Evolutionary conservation across 768 basidiomycete genomes (phyloP), one percentile per base, ranked within the genome.

Genomic region (Mycena albidolilacea): DNA sequence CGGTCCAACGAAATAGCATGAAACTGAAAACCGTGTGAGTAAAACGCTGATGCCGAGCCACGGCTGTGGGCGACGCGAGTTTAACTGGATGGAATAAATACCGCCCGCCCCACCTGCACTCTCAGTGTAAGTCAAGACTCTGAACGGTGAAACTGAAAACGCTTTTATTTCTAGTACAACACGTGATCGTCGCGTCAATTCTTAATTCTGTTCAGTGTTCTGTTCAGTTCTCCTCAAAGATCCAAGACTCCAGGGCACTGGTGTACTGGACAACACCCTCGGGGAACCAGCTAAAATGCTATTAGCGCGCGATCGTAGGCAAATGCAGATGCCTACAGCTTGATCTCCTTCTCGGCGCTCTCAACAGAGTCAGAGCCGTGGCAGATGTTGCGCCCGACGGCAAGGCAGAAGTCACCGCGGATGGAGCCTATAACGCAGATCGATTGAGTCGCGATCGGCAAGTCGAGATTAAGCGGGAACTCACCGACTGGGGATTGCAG

Each of bases 381-480:
- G 87, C 93, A 95, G 83, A 96, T 93, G 88, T 97, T 97, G 79
- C 96, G 95, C 71, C 97, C 97, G 77, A 97, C 93, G 77, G 96
- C 95, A 78, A 99, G 93, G 78, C 92, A 93, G 85, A 89, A 98
- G 87, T 98, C 97, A 70, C 96, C 97, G 83, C 97, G 96, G 87
- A 98, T 98, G 74, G 97, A 94, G 72, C 96, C 95, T 95, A 30
- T 30, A 46, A 57, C 61, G 57, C 67, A 64, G 38, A 38, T 43
- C 10, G 59, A 43, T 73, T 75, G 66, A 73, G 69, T 35, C n/a
- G 50, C n/a, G 8, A 54, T 59, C n/a, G 73, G 23, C 57, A 72
- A 59, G 7, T 65, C 30, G 57, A 58, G 58, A 58, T 59, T 39
- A 48, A 41, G 23, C 63, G 3, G 10, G 37, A 50, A 83, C 91